Percentiles rank a stretch among this genome's conserved stretches.
Evolutionary conservation across 2,329 filamentous ascomycete genomes (phyloP).

Genomic region (Torrubiella hemipterigena): DNA sequence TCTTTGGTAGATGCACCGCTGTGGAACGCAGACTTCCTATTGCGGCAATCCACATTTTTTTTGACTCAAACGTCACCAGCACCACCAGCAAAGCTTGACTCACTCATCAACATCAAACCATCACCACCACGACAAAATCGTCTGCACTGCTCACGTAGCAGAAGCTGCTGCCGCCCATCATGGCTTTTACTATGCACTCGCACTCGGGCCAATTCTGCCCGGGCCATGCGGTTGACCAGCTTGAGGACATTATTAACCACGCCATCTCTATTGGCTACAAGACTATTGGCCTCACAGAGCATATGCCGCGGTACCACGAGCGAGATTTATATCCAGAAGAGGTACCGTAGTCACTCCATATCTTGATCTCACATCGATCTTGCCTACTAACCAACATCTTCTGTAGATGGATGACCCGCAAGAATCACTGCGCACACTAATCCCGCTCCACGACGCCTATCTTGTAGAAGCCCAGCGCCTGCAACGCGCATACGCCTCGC

Average conservation of each 20-base stretch:
- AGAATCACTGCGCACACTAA: conserved; percentile 33
- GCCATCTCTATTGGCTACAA: conserved; percentile 71
- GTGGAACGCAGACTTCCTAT: no score
- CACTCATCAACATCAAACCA: background rate
- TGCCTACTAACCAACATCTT: conserved; percentile 1
- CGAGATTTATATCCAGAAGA: conserved; percentile 90
- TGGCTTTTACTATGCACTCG: conserved; percentile 97
- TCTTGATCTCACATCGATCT: background rate
- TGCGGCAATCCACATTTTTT: no score
- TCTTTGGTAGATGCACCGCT: no score
- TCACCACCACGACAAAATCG: background rate
- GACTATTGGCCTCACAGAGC: conserved; percentile 81
- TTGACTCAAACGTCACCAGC: no score
- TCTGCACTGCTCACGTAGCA: no score
- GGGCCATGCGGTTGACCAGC: conserved; percentile 70
- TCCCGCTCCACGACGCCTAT: conserved; percentile 56
- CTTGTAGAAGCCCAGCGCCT: conserved; percentile 64
- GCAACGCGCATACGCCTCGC: conserved; percentile 52
- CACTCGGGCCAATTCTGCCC: conserved; percentile 97
- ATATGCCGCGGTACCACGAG: conserved; percentile 70
- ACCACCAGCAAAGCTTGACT: no score
- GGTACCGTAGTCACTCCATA: conserved; percentile 25
- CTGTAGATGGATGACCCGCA: conserved; percentile 36
- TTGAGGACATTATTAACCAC: conserved; percentile 72
- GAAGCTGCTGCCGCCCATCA: no score